Evolutionary conservation across 805 yeast species (phyloP).

Genomic region (Candida verbasci): DNA sequence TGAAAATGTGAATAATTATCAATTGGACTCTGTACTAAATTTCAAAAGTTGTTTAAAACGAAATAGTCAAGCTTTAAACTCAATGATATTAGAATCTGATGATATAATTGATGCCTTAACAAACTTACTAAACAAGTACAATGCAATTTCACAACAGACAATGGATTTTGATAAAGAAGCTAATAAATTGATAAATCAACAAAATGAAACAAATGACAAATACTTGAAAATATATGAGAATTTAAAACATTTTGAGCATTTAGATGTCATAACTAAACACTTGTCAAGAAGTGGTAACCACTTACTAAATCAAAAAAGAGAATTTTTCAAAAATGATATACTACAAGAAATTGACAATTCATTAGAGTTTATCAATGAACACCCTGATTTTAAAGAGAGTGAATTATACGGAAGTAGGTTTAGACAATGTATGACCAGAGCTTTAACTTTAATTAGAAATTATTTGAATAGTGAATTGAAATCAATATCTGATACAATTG

Average conservation of each 20-base stretch:
- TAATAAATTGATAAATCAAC: conserved; percentile 43
- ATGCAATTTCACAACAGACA: conserved; percentile 59
- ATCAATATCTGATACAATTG: conserved; percentile 19
- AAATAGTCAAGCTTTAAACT: conserved; percentile 18
- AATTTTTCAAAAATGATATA: conserved; percentile 39
- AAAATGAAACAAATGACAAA: conserved; percentile 37
- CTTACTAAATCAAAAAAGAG: conserved; percentile 49
- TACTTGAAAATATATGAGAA: conserved; percentile 43
- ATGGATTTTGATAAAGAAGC: conserved; percentile 58
- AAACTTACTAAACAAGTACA: conserved; percentile 47
- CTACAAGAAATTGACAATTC: conserved; percentile 63
- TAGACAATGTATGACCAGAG: conserved; percentile 78
- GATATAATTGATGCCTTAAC: conserved; percentile 42
- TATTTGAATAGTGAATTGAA: conserved; percentile 49
- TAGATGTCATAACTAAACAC: conserved; percentile 65
- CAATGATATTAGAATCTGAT: conserved; percentile 44
- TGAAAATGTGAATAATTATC: conserved; percentile 31
- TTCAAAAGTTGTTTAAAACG: conserved; percentile 31
- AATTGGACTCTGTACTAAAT: conserved; percentile 26
- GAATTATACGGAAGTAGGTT: conserved; percentile 68
- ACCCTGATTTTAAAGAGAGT: conserved; percentile 56
- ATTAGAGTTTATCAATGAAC: conserved; percentile 40
- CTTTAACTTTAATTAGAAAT: conserved; percentile 69
- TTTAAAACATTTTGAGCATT: conserved; percentile 59
- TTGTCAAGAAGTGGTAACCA: conserved; percentile 66